phyloP scores from a whole-genome alignment of 805 yeast genomes.

The Metschnikowia matae region DNA sequence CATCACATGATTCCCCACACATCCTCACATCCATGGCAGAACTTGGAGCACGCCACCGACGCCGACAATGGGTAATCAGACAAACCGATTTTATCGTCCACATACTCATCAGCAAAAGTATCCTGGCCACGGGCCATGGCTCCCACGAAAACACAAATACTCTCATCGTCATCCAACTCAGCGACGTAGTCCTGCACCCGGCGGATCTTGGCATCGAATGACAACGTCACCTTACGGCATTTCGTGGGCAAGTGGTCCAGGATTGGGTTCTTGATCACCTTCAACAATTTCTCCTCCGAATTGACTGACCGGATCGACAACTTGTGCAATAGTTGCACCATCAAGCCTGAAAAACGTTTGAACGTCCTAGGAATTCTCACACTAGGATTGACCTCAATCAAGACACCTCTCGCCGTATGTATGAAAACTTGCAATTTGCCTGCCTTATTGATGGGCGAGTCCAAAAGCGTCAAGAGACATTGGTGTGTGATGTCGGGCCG shows the following conservation, averaged over 20 bases:
- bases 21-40: conserved; percentile 98
- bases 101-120: conserved; percentile 93
- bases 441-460: conserved; percentile 97
- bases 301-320: conserved; percentile 90
- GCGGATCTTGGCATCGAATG: conserved; percentile 85
- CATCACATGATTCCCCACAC: conserved; percentile 73
- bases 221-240: conserved; percentile 88
- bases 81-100: conserved; percentile 93
- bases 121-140: conserved; percentile 99
- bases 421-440: conserved; percentile 95
- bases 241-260: conserved; percentile 95
- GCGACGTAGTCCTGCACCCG: conserved; percentile 84
- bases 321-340: conserved; percentile 94
- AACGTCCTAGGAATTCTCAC: conserved; percentile 98
- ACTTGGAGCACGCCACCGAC: conserved; percentile 95
- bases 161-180: conserved; percentile 80
- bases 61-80: conserved; percentile 95
- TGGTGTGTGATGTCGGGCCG: conserved; percentile 99
- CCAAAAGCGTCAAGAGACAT: conserved; percentile 87
- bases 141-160: conserved; percentile 97
- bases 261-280: conserved; percentile 94
- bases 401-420: conserved; percentile 91
- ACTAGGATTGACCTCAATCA: conserved; percentile 91
- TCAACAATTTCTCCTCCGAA: conserved; percentile 89
- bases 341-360: conserved; percentile 93